phyloP scores from a whole-genome alignment of 2,329 filamentous ascomycete species.

The Paracorniculantispora psalliotae region DNA sequence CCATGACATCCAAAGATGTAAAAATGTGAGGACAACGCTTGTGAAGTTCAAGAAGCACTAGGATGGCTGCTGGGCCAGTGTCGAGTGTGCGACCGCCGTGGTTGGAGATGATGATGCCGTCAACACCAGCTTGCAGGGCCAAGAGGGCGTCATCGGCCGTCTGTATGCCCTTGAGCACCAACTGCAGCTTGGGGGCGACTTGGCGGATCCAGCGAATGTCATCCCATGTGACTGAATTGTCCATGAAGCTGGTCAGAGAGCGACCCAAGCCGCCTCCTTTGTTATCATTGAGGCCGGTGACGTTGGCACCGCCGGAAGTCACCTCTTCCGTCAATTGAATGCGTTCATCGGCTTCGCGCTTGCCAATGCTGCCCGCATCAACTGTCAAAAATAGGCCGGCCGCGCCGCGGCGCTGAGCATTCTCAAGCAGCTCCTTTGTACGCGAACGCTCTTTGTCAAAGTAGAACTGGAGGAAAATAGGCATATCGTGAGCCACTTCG shows the following conservation, averaged over 20 bases:
- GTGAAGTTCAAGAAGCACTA: constrained; percentile 59
- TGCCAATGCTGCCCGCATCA: constrained; percentile 53
- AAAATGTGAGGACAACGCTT: constrained; percentile 57
- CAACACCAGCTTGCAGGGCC: constrained; percentile 54
- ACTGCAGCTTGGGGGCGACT: constrained; percentile 41
- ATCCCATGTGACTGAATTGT: constrained; percentile 60
- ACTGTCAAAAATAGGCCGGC: constrained; percentile 55
- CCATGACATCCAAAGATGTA: constrained; percentile 53
- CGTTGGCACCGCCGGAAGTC: constrained; percentile 45
- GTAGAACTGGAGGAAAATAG: constrained; percentile 57
- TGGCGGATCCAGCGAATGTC: constrained; percentile 60
- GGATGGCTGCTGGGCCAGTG: constrained; percentile 47
- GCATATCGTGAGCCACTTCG: constrained; percentile 17
- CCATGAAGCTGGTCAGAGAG: constrained; percentile 53
- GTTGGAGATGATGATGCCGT: constrained; percentile 66
- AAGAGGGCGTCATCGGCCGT: constrained; percentile 57
- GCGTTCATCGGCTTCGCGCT: constrained; percentile 45
- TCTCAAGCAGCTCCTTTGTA: constrained; percentile 43
- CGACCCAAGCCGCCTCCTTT: constrained; percentile 52
- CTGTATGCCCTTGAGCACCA: constrained; percentile 69
- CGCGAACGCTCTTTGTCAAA: constrained; percentile 51
- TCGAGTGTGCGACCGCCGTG: constrained; percentile 60
- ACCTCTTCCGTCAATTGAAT: constrained; percentile 43
- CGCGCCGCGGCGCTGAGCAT: constrained; percentile 42
- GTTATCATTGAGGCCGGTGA: constrained; percentile 44